phyloP scores from a whole-genome alignment of 225 moss, liverwort and hornwort species.

The Physcomitrellopsis africana region DNA sequence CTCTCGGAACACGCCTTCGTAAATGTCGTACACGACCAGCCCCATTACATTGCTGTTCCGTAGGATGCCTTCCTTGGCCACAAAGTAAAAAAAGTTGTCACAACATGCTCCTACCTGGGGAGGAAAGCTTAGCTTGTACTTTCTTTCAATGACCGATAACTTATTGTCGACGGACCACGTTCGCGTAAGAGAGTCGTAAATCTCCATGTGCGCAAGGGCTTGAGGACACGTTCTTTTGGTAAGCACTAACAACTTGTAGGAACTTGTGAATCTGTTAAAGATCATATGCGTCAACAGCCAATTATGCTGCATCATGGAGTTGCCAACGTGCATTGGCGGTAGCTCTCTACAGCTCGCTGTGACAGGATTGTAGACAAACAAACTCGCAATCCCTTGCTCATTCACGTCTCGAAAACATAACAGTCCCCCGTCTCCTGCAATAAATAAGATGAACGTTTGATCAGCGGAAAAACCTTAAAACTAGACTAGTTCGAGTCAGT shows the following conservation, averaged over 20 bases:
- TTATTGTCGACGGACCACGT: conserved; percentile 38
- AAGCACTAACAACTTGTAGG: conserved; percentile 56
- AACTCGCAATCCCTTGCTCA: conserved; percentile 40
- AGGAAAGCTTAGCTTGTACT: conserved; percentile 47
- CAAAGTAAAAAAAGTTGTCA: conserved; percentile 64
- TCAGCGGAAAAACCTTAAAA: conserved; percentile 2
- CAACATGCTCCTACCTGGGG: conserved; percentile 55
- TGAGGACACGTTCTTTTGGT: conserved; percentile 22
- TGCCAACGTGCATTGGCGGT: conserved; percentile 41
- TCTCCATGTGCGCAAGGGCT: conserved; percentile 46
- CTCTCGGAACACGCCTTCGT: conserved; percentile 50
- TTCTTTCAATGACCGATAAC: conserved; percentile 42
- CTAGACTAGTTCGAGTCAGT: background rate
- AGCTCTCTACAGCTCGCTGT: conserved; percentile 43
- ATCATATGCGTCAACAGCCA: conserved; percentile 56
- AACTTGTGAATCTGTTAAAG: conserved; percentile 30
- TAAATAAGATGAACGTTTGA: background rate
- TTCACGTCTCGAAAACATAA: conserved; percentile 55
- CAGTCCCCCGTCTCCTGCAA: conserved; percentile 55
- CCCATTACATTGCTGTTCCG: conserved; percentile 41
- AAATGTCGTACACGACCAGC: conserved; percentile 55
- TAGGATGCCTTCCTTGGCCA: conserved; percentile 52
- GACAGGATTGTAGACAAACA: conserved; percentile 56
- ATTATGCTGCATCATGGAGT: conserved; percentile 32
- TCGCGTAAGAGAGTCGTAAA: conserved; percentile 40